Evolutionary conservation across 2,329 filamentous ascomycete species (phyloP), one percentile per base, ranked within the genome.

Genomic region (Akanthomyces lecanii): DNA sequence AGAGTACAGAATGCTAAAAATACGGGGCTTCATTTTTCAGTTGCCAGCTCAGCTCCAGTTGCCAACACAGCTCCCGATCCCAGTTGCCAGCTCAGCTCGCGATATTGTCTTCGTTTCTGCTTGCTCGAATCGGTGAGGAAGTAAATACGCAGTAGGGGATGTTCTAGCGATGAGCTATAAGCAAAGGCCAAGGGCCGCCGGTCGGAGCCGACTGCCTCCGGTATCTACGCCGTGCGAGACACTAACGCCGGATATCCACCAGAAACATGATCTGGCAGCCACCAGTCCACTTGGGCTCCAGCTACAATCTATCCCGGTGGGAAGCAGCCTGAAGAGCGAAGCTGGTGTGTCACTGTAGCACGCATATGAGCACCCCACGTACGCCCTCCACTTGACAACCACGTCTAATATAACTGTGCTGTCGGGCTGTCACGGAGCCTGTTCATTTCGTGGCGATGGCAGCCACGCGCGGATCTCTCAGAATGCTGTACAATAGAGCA

Each of bases 361-460:
- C 11, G n/a, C 25, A 40, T 38, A 11, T 18, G 11, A 14, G 36
- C 25, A 40, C 56, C 56, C 56, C 56, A 23, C 56, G 45, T 23
- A 51, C 56, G 56, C 56, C 56, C 56, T 59, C 12, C 14, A n/a
- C 45, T 42, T 51, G 56, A 51, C 56, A 51, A 53, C 18, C n/a
- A 21, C n/a, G 36, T 23, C 45, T 23, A 23, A 36, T 44, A 47
- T 54, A 40, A 47, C 28, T 58, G 28, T 4, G 18, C 14, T 21
- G 18, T 12, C 21, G 18, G n/a, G 28, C 28, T 28, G 11, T 30
- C 12, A 48, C 40, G n/a, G 25, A 11, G n/a, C 18, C 44, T 25
- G 30, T 6, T 10, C 10, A 25, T 1, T 7, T 38, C 18, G 47
- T 23, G n/a, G 7, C 42, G 5, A 40, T 61, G 40, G 40, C 50